A percentile compares a stretch with the other conserved stretches of the same genome.
Evolutionary conservation across 2,329 filamentous ascomycete genomes (phyloP).

Genomic region (Fusarium subtropicale): DNA sequence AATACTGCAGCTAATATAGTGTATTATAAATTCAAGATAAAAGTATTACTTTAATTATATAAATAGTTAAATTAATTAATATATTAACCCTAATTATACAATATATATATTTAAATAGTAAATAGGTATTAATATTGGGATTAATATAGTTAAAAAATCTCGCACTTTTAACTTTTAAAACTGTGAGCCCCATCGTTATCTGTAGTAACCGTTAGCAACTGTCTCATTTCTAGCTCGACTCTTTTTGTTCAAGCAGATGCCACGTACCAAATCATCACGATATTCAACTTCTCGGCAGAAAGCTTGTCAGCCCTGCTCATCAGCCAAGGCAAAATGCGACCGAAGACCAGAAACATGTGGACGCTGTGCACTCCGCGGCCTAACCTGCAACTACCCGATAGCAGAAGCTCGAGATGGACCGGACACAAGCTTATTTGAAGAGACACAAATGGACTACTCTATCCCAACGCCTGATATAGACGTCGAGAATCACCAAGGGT

Average conservation of each 20-base stretch:
- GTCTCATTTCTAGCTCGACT: too few species aligned
- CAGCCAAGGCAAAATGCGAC: background rate
- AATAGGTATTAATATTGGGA: too few species aligned
- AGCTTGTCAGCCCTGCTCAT: background rate
- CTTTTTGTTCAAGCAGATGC: background rate
- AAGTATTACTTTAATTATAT: too few species aligned
- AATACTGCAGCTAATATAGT: too few species aligned
- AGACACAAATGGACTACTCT: background rate
- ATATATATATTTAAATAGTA: too few species aligned
- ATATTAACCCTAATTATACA: too few species aligned
- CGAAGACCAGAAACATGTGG: background rate
- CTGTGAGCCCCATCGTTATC: too few species aligned
- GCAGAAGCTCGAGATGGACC: background rate
- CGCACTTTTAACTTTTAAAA: too few species aligned
- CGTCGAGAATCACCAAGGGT: background rate
- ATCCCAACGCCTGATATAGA: background rate
- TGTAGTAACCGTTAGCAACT: too few species aligned
- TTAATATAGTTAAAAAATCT: too few species aligned
- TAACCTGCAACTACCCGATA: rapidly evolving
- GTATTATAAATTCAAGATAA: too few species aligned
- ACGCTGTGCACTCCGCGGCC: background rate
- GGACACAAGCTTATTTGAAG: background rate
- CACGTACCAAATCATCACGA: background rate
- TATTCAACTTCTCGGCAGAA: background rate
- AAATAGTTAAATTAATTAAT: too few species aligned